These are phyloP conservation scores for Penicillium oxalicum DNA, from an alignment of 2,329 filamentous ascomycete genomes.

Conservation along the genomic window DNA sequence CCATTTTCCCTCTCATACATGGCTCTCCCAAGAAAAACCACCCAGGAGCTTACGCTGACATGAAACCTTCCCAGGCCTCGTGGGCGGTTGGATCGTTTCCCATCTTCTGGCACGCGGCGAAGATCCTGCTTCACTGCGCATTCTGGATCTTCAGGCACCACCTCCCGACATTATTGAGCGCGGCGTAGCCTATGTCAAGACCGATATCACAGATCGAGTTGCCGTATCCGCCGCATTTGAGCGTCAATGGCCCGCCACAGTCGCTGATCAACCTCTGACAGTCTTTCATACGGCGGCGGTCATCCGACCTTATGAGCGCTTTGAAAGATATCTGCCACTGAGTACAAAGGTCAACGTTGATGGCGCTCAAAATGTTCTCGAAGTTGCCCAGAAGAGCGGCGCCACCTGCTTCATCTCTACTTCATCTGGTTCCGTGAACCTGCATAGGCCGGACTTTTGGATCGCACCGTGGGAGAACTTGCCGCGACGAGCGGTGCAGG, in stretches of 20 bases:
- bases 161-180: conserved; percentile 40
- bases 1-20: no score
- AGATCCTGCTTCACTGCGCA: conserved; percentile 46
- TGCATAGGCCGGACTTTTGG: conserved; percentile 42
- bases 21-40: no score
- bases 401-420: conserved; percentile 50
- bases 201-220: conserved; percentile 46
- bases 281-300: conserved; percentile 55
- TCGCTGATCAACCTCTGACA: conserved; percentile 45
- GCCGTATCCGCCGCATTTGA: conserved; percentile 45
- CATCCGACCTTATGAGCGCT: conserved; percentile 49
- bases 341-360: conserved; percentile 47
- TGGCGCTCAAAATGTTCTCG: conserved; percentile 47
- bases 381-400: conserved; percentile 42
- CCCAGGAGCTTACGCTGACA: no score
- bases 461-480: conserved; percentile 40
- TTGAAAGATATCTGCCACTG: conserved; percentile 41
- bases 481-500: conserved; percentile 42
- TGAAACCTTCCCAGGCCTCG: conserved; percentile 40
- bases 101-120: conserved; percentile 52
- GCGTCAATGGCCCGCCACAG: conserved; percentile 42
- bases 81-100: conserved; percentile 51
- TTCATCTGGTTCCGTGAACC: conserved; percentile 46
- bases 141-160: conserved; percentile 48
- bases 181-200: conserved; percentile 42